Percentiles rank a stretch among this genome's conserved stretches.
Evolutionary conservation across 2,329 filamentous ascomycete genomes (phyloP).

Genomic region (Daldinia eschscholtzii): DNA sequence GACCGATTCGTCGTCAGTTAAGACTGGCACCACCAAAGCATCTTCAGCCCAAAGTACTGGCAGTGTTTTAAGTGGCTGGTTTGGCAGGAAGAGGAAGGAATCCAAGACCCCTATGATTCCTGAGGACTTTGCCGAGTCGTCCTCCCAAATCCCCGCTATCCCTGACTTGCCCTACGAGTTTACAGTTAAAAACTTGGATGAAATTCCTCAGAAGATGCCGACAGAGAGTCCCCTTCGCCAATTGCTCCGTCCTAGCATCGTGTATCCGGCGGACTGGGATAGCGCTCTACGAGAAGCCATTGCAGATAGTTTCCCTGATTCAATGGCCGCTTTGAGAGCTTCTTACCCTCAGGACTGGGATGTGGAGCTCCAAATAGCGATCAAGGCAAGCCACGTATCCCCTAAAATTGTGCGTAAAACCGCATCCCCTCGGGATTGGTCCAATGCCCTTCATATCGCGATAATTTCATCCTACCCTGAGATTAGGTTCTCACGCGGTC

Average conservation of each 20-base stretch:
- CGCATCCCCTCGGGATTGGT: conserved; percentile 52
- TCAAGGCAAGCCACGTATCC: conserved; percentile 41
- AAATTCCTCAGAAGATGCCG: conserved; percentile 33
- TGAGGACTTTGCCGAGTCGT: too few relatives aligned
- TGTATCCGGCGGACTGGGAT: conserved; percentile 54
- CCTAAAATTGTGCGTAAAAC: conserved; percentile 37
- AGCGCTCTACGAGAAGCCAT: conserved; percentile 52
- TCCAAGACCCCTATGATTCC: conserved; percentile 31
- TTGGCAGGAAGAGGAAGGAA: conserved; percentile 46
- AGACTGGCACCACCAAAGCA: conserved; percentile 42
- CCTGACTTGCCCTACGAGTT: conserved; percentile 42
- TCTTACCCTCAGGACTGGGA: conserved; percentile 47
- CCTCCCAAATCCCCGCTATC: conserved; percentile 4
- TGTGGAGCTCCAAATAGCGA: conserved; percentile 42
- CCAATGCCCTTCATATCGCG: conserved; percentile 56
- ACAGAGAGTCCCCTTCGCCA: conserved; percentile 42
- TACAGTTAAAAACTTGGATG: conserved; percentile 46
- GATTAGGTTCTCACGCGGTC: conserved; percentile 42
- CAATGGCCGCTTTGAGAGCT: conserved; percentile 38
- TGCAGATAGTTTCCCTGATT: conserved; percentile 48
- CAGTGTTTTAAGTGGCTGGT: conserved; percentile 45
- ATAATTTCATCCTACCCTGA: conserved; percentile 51
- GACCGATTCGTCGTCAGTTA: conserved; percentile 42
- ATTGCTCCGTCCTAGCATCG: conserved; percentile 46
- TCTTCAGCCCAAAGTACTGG: conserved; percentile 40